Percentiles rank a stretch among this genome's conserved stretches.
Conservation (phyloP, 176 grass and related monocot genomes). For the Aegilops umbellulata region DNA sequence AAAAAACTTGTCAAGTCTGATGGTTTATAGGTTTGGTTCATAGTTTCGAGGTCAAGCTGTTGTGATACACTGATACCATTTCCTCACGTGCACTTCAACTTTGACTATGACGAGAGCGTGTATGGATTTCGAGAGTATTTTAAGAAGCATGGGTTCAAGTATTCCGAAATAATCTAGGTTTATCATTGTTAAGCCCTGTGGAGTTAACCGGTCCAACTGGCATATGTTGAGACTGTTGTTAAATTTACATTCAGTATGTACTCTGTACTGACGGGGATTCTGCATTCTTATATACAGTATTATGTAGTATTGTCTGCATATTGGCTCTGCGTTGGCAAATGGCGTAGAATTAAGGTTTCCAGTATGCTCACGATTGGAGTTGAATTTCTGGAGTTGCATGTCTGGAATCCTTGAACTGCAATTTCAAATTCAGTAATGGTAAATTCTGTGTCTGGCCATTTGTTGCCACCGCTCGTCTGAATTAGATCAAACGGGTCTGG, state of each 20-base stretch:
- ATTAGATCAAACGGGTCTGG: no score
- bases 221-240: neutral
- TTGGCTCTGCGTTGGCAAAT: neutral
- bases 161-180: slow-evolving; percentile 41
- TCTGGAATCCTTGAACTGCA: no score
- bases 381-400: no score
- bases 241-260: neutral
- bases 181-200: neutral
- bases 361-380: neutral
- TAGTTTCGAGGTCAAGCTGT: neutral
- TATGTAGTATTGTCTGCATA: neutral
- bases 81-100: slow-evolving; percentile 60
- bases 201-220: neutral
- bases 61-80: neutral
- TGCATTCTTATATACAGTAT: neutral
- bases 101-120: slow-evolving; percentile 44
- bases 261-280: neutral
- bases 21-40: neutral
- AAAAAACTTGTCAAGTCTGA: neutral
- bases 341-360: neutral
- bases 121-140: slow-evolving; percentile 79
- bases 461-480: no score
- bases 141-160: slow-evolving; percentile 57
- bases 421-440: no score
- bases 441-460: no score